A percentile compares a stretch with the other conserved stretches of the same genome.
Conservation (phyloP, 306 rosid genomes). For the Medicago arabica region DNA sequence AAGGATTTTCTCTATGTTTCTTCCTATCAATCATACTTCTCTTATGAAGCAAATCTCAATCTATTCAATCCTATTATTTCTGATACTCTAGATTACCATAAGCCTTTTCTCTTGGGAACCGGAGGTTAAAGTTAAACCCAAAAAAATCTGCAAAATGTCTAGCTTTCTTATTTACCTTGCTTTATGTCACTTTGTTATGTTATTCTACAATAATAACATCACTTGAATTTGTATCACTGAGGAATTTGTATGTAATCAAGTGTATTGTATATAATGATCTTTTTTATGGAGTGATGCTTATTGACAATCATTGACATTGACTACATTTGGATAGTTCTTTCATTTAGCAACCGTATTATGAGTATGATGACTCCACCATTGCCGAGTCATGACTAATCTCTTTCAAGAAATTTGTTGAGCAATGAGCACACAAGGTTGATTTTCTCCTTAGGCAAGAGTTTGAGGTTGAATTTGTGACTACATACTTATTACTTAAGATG, state of each 20-base stretch:
- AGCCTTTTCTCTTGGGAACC: too few relatives aligned
- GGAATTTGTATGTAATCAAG: not conserved
- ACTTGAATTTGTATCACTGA: conserved; percentile 14
- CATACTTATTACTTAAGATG: too few relatives aligned
- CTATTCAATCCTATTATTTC: too few relatives aligned
- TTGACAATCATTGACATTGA: not conserved
- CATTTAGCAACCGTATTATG: not conserved
- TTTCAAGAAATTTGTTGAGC: not conserved
- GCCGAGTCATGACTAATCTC: not conserved
- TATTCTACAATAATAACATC: not conserved
- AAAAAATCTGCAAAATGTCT: too few relatives aligned
- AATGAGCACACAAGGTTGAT: not conserved
- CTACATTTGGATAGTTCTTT: not conserved
- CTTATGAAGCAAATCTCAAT: too few relatives aligned
- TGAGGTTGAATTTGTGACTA: not conserved
- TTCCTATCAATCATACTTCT: too few relatives aligned
- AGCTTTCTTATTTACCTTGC: not conserved
- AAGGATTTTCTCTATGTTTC: too few relatives aligned
- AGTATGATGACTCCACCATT: not conserved
- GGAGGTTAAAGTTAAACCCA: too few relatives aligned
- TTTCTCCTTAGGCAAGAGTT: not conserved
- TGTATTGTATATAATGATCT: not conserved
- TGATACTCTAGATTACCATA: too few relatives aligned
- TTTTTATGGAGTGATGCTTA: not conserved
- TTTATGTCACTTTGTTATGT: not conserved